A percentile compares a stretch with the other conserved stretches of the same genome.
Evolutionary conservation across 495 filamentous ascomycete genomes (phyloP).

Genomic region (Astrocystis sublimbata): DNA sequence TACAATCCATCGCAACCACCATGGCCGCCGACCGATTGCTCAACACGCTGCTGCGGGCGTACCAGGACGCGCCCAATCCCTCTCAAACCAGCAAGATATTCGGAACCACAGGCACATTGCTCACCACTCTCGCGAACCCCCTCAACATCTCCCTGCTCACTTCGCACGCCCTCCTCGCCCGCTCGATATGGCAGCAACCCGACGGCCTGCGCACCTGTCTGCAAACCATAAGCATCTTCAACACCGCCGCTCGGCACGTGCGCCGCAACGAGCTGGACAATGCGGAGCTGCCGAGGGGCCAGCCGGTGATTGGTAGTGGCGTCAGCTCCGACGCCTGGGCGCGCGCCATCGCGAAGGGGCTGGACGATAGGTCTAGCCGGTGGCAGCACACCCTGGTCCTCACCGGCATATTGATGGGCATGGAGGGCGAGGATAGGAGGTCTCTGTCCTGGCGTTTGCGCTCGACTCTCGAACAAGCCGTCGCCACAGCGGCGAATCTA

Average conservation of each 20-base stretch:
- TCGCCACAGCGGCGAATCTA: conserved; percentile 77
- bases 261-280: conserved; percentile 57
- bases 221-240: conserved; percentile 83
- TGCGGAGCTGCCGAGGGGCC: conserved; percentile 42
- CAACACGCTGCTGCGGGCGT: conserved; percentile 50
- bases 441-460: conserved; percentile 64
- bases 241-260: conserved; percentile 72
- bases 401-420: conserved; percentile 78
- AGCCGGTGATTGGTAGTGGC: conserved; percentile 46
- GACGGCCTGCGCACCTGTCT: conserved; percentile 72
- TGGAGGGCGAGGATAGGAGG: conserved; percentile 66
- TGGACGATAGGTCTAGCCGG: conserved; percentile 77
- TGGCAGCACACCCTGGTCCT: conserved; percentile 89
- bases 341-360: conserved; percentile 76
- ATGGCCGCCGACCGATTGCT: conserved; percentile 56
- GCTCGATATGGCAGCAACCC: conserved; percentile 78
- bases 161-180: conserved; percentile 82
- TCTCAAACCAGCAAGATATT: conserved; percentile 61
- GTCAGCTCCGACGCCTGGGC: conserved; percentile 75
- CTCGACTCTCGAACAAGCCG: conserved; percentile 71
- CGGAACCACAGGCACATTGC: conserved; percentile 75
- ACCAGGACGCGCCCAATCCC: conserved; percentile 52
- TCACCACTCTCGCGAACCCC: conserved; percentile 83
- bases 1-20: background rate
- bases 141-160: conserved; percentile 87